Evolutionary conservation across 2,329 filamentous ascomycete species (phyloP), one percentile per base, ranked within the genome.

Genomic region (Rhexocercosporidium sp.): DNA sequence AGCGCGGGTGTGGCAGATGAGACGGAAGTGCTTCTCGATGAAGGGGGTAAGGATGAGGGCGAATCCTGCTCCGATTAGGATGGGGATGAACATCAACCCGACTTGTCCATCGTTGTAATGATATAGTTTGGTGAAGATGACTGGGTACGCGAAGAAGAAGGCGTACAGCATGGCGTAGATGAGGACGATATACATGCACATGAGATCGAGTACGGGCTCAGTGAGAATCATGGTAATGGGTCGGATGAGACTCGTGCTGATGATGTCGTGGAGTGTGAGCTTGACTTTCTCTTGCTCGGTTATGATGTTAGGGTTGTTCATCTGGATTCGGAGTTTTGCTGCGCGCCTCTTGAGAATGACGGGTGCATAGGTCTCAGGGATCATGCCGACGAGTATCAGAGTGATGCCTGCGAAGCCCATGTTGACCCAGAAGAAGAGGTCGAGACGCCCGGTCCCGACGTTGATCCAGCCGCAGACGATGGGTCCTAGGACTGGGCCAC

Each of bases 401-500:
- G 59, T 31, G 3, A 64, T 41, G 12, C 62, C 62, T 0, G 73
- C 67, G 51, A 79, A 78, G 37, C 73, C 77, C 62, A 79, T 67
- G 25, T 78, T 78, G 5, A 75, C 72, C 77, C 86, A 89, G 64
- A 90, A 8, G 86, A 88, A 76, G 90, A 60, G 39, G 20, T 60
- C 57, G 16, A 60, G 25, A 31, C 57, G 57, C 11, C 47, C 39
- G 0, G 62, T 25, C 6, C 53, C 62, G 25, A 64, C 41, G 8
- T 49, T 64, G 37, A 64, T 59, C 51, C 68, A 53, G 6, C 49
- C 49, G 11, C 49, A 53, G 1, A 53, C 49, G 7, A 53, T 53
- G 8, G 49, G 49, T 7, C 49, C 49, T 11, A 53, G 49, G 3
- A 53, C 49, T n/a, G 49, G 49, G 3, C 49, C 49, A 25, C 49